phyloP scores from a whole-genome alignment of 1,284 basidiomycete genomes.

The Ceratorhiza oryzae-sativae region DNA sequence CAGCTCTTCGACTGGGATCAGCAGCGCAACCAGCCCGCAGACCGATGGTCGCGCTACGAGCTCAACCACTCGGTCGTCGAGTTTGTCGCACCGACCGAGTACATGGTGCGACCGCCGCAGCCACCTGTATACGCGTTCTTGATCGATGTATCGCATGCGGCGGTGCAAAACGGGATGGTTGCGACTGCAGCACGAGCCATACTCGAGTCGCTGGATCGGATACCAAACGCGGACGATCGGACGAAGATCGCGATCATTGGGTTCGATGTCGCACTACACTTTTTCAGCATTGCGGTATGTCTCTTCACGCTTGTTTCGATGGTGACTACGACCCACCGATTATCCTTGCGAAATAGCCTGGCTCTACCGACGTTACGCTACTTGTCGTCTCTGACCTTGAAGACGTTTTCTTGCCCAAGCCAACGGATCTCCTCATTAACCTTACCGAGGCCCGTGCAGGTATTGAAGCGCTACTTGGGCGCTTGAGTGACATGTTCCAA shows the following conservation, averaged over 20 bases:
- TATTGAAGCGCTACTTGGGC: conserved; percentile 81
- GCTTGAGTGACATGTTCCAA: conserved; percentile 96
- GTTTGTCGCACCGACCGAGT: conserved; percentile 97
- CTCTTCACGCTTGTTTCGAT: neutral
- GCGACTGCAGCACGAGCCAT: conserved; percentile 96
- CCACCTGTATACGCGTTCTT: conserved; percentile 97
- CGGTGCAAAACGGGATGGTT: conserved; percentile 95
- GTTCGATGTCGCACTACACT: conserved; percentile 93
- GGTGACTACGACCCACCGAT: neutral
- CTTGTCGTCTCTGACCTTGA: conserved; percentile 96
- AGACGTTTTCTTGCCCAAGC: conserved; percentile 97
- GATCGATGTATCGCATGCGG: conserved; percentile 93
- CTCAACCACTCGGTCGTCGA: conserved; percentile 94
- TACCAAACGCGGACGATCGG: conserved; percentile 93
- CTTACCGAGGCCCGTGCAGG: conserved; percentile 83
- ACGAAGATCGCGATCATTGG: conserved; percentile 94
- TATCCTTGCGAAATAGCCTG: conserved; percentile 60
- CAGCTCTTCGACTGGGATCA: conserved; percentile 98
- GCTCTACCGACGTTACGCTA: conserved; percentile 87
- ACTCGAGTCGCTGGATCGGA: conserved; percentile 91
- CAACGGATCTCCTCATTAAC: conserved; percentile 94
- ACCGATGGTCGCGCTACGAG: conserved; percentile 93
- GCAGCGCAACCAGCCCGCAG: conserved; percentile 83
- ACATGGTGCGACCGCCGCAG: conserved; percentile 99
- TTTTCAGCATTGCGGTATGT: conserved; percentile 80